Percentiles rank a stretch among this genome's conserved stretches.
phyloP scores from a whole-genome alignment of 106 monocot genomes.

The Alisma plantagoaquatica region DNA sequence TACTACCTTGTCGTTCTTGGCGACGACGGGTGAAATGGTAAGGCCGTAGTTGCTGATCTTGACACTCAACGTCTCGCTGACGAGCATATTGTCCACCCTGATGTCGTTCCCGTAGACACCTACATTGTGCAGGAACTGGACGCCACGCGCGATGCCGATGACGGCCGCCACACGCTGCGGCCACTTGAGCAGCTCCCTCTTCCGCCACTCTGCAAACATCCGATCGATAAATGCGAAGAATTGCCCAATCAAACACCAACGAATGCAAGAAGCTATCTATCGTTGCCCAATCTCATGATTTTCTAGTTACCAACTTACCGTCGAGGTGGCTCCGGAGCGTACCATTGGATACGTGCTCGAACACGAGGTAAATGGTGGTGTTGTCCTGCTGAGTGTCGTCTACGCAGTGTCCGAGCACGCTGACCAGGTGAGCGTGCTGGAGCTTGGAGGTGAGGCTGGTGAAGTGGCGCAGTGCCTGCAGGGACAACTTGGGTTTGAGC shows the following conservation, averaged over 20 bases:
- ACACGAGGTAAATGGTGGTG: slow-evolving; percentile 33
- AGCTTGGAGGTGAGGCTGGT: slow-evolving; percentile 59
- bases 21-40: slow-evolving; percentile 28
- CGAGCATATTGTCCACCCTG: slow-evolving; percentile 48
- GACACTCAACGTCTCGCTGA: slow-evolving; percentile 65
- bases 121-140: slow-evolving; percentile 67
- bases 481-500: slow-evolving; percentile 41
- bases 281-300: too few species aligned
- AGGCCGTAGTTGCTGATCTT: slow-evolving; percentile 78
- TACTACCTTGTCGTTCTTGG: slow-evolving; percentile 49
- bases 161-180: slow-evolving; percentile 63
- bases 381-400: slow-evolving; percentile 6
- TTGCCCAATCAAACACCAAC: too few species aligned
- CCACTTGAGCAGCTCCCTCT: slow-evolving; percentile 84
- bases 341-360: slow-evolving; percentile 56
- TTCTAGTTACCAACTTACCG: too few species aligned
- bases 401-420: slow-evolving; percentile 71
- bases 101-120: slow-evolving; percentile 58
- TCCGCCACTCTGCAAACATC: slow-evolving; percentile 49
- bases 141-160: slow-evolving; percentile 63
- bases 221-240: neutral
- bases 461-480: slow-evolving; percentile 43
- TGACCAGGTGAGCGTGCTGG: slow-evolving; percentile 64
- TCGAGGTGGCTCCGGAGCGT: slow-evolving; percentile 69
- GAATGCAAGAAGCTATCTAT: too few species aligned